Base-by-base conservation (phyloP, 2,329 filamentous ascomycete species). In the Fusarium fujikuroi region DNA sequence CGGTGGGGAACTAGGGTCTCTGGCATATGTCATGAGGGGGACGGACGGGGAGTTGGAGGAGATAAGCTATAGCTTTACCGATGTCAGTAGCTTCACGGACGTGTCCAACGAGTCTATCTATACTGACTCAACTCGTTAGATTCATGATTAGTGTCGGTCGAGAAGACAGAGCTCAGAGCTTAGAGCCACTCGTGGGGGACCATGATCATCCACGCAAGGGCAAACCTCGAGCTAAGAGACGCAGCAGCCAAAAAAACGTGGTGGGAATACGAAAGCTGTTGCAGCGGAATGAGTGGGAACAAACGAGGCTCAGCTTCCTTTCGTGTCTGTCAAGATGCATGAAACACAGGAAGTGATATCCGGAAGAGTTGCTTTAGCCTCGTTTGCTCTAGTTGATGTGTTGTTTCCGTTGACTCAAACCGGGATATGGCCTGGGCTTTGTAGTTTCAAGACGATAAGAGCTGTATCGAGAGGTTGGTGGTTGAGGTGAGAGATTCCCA, bases 381-480 rank as follows among this genome's bases (percentile, higher is more conserved):
- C 11, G 54, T 52, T 65, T 34, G 53, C 25, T 40, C 57, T 63
- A 59, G 57, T 43, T 37, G 50, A 56, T 62, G 37, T 68, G 30
- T 65, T 69, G 66, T 69, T 69, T 69, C 59, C 44, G 46, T 69
- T 36, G 30, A 62, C 68, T 66, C 61, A 50, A 75, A 60, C 74
- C 66, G 44, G 64, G 49, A 37, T 62, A 56, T 72, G 74, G 63
- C 53, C 74, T 66, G 63, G 60, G 74, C 70, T 66, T 61, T 76
- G 72, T 43, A 61, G 40, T 68, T 68, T 68, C 46, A 50, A 50
- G 58, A 64, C 9, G 28, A 47, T 36, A n/a, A 66, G 44, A 42
- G 37, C 40, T 60, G 36, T 30, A 8, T 28, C 21, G 46, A 9
- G 23, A 60, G 68, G 32, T 36, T 65, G 52, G 59, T 75, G 54